Percentiles rank a stretch among this genome's conserved stretches.
phyloP scores from a whole-genome alignment of 192 early-diverging fungal genomes.

The Coemansia sp. region DNA sequence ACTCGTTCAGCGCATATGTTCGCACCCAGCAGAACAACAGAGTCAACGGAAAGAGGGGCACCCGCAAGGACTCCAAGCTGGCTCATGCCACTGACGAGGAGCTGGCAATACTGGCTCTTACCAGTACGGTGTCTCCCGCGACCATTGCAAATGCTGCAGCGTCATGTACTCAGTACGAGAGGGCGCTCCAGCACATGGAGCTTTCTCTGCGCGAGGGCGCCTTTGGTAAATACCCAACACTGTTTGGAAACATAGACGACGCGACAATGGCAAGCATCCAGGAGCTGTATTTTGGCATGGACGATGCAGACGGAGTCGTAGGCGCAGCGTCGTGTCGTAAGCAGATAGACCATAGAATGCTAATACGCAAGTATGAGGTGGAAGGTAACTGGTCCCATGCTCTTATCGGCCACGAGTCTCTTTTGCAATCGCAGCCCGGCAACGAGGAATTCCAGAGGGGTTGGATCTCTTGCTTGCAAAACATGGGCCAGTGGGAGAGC shows the following conservation, averaged over 20 bases:
- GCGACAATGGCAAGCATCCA: constrained; percentile 32
- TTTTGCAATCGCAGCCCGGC: constrained; percentile 33
- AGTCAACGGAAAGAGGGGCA: constrained; percentile 22
- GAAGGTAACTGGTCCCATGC: constrained; percentile 55
- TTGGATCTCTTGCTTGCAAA: constrained; percentile 50
- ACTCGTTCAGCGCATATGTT: constrained; percentile 28
- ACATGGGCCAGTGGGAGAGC: constrained; percentile 55
- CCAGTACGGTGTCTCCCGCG: constrained; percentile 13
- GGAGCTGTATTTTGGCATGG: constrained; percentile 47
- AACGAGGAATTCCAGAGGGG: constrained; percentile 33
- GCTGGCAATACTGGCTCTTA: constrained; percentile 18
- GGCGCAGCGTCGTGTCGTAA: constrained; percentile 43
- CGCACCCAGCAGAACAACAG: constrained; percentile 29
- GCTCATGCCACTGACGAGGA: constrained; percentile 26
- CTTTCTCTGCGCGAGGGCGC: constrained; percentile 27
- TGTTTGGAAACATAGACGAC: constrained; percentile 43
- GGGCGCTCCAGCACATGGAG: constrained; percentile 38
- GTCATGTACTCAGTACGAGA: constrained; percentile 44
- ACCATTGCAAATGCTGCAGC: constrained; percentile 31
- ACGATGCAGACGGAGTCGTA: constrained; percentile 45
- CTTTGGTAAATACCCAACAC: constrained; percentile 20
- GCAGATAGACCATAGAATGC: constrained; percentile 25
- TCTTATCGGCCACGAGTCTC: constrained; percentile 52
- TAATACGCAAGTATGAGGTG: constrained; percentile 45
- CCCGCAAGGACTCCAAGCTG: constrained; percentile 21